Evolutionary conservation across 495 filamentous ascomycete genomes (phyloP), one percentile per base, ranked within the genome.

Genomic region (Parathielavia appendiculata): DNA sequence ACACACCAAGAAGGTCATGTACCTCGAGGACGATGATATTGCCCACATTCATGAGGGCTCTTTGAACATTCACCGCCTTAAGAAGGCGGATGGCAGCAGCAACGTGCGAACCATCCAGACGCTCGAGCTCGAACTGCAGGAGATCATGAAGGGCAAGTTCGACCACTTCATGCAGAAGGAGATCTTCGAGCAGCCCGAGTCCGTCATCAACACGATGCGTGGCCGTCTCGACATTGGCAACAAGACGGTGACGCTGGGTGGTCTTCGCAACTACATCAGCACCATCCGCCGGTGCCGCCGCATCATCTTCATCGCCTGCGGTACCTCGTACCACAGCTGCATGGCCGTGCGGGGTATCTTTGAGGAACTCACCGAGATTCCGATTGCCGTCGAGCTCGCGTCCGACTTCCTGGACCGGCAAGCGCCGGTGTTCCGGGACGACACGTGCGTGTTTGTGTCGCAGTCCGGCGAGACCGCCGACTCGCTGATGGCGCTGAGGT

Each of bases 141-240:
- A 98, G 78, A 98, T 98, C 74, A 98, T 98, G 93, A 98, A 97
- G 84, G 93, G 93, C 69, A 95, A 92, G 69, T 98, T 97, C 75
- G 93, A 98, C 71, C 93, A 98, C 75, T 98, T 97, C 81, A 98
- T 98, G 93, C 95, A 98, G 72, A 98, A 98, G 81, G 93, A 98
- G 72, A 98, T 98, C 68, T 98, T 97, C 74, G 93, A 98, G 78
- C 93, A 98, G 77, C 93, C 93, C 57, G 93, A 98, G 76, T 98
- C 93, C 6, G 90, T 98, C 58, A 86, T 98, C 76, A 98, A 98
- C 81, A 97, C 95, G 44, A 98, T 98, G 93, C 88, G 93, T 83
- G 93, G 93, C 73, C 95, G 93, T 74, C 78, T 98, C 62, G 95
- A 98, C 71, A 82, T 88, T 52, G 86, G 82, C 56, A 92, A 97